Evolutionary conservation across 148 eudicot genomes (phyloP).

Genomic region (Cornus florida): DNA sequence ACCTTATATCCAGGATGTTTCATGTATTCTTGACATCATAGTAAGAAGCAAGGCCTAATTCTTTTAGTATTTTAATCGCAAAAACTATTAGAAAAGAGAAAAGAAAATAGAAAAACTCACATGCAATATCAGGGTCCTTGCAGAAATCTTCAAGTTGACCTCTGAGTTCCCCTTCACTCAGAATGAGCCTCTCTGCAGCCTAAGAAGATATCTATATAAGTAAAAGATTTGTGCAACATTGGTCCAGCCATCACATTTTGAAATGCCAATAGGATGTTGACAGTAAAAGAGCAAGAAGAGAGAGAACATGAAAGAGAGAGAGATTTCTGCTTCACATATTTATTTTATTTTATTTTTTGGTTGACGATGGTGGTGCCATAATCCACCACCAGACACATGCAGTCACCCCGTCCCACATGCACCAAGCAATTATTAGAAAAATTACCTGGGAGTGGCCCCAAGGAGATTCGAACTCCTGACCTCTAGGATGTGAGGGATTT

Average conservation of each 20-base stretch:
- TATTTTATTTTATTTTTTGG: too few relatives aligned
- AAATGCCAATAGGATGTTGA: neutral
- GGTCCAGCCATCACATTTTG: neutral
- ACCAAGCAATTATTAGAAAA: too few relatives aligned
- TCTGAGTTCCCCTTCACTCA: conserved; percentile 77
- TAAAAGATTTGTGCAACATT: neutral
- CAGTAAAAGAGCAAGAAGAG: too few relatives aligned
- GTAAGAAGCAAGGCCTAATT: neutral
- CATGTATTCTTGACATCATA: neutral
- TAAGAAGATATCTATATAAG: conserved; percentile 25
- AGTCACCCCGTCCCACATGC: too few relatives aligned
- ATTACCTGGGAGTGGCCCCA: too few relatives aligned
- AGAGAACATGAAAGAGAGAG: too few relatives aligned
- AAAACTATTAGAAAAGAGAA: conserved; percentile 8
- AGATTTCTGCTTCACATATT: too few relatives aligned
- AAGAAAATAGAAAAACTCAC: conserved; percentile 35
- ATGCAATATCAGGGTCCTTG: conserved; percentile 71
- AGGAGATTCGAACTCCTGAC: too few relatives aligned
- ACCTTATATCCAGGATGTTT: neutral
- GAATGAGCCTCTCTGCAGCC: conserved; percentile 89
- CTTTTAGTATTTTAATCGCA: neutral
- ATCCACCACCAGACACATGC: too few relatives aligned
- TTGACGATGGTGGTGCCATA: too few relatives aligned
- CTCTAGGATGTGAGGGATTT: too few relatives aligned
- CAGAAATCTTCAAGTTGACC: conserved; percentile 65